Conservation (phyloP, 495 filamentous ascomycete species). For the Lasiosphaeria hispida region DNA sequence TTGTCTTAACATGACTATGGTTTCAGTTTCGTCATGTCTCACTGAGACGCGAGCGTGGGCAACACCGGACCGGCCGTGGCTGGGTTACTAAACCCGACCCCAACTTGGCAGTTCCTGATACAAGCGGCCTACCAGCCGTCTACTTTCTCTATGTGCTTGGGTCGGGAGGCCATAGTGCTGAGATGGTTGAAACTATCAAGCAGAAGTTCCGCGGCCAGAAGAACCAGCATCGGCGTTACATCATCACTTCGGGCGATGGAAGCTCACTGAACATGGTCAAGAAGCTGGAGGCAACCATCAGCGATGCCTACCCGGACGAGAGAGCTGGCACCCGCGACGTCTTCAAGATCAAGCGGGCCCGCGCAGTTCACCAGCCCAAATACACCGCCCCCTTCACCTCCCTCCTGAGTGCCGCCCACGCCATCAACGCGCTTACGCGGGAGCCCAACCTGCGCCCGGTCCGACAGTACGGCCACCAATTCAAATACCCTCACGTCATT, state of each 20-base stretch:
- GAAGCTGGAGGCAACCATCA: slow-evolving; percentile 36
- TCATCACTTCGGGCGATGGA: slow-evolving; percentile 72
- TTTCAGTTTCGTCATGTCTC: slow-evolving; percentile 23
- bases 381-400: slow-evolving; percentile 58
- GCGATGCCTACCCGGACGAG: slow-evolving; percentile 18
- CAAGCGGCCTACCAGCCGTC: slow-evolving; percentile 39
- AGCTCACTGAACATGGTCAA: slow-evolving; percentile 53
- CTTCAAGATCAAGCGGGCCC: slow-evolving; percentile 64
- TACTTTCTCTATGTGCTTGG: slow-evolving; percentile 84
- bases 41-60: slow-evolving; percentile 1
- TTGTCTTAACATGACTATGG: not conserved
- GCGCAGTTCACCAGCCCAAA: slow-evolving; percentile 74
- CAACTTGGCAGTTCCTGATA: slow-evolving; percentile 15
- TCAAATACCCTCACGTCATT: slow-evolving; percentile 56
- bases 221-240: slow-evolving; percentile 73
- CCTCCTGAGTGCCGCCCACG: slow-evolving; percentile 54
- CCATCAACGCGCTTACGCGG: slow-evolving; percentile 44
- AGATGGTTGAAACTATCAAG: slow-evolving; percentile 81
- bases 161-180: slow-evolving; percentile 89
- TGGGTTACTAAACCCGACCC: slow-evolving; percentile 5
- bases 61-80: not conserved
- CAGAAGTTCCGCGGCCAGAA: slow-evolving; percentile 39
- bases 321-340: slow-evolving; percentile 51
- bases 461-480: slow-evolving; percentile 32
- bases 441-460: slow-evolving; percentile 29